These are phyloP conservation scores for Monosporascus sp. DNA, from an alignment of 2,329 filamentous ascomycete species.

Conservation along the genomic window DNA sequence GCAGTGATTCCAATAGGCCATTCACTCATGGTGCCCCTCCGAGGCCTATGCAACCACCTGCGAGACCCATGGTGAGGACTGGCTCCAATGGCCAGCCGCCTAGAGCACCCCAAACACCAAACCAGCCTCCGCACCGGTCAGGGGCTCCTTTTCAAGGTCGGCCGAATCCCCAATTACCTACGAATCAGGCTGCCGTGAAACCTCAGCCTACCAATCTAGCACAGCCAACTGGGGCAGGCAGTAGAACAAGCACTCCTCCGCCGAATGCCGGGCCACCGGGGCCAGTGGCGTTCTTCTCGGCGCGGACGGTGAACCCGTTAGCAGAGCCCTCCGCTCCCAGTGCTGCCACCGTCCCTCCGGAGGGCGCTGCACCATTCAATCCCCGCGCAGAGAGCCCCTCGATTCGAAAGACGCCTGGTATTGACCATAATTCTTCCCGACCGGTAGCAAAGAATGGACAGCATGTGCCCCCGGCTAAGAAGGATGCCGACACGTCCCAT, in stretches of 20 bases:
- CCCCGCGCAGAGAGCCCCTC: constrained; percentile 74
- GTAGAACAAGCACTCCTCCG: constrained; percentile 24
- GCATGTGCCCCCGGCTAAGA: constrained; percentile 40
- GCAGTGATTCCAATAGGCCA: constrained; percentile 20
- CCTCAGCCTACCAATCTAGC: constrained; percentile 11
- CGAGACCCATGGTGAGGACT: constrained; percentile 25
- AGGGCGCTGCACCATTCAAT: constrained; percentile 57
- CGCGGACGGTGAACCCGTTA: constrained; percentile 55
- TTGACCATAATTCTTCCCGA: constrained; percentile 74
- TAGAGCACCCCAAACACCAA: constrained; percentile 31
- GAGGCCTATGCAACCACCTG: constrained; percentile 33
- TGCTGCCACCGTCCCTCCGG: constrained; percentile 35
- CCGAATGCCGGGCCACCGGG: constrained; percentile 29
- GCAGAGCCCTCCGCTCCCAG: constrained; percentile 41
- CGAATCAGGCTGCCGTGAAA: constrained; percentile 5
- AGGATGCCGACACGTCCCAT: constrained; percentile 21
- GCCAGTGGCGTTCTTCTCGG: constrained; percentile 63
- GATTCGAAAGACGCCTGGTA: constrained; percentile 80
- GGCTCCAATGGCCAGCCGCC: constrained; percentile 25
- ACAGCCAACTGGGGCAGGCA: constrained; percentile 18
- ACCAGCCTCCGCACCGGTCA: constrained; percentile 23
- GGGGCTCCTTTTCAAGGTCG: constrained; percentile 17
- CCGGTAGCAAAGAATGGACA: constrained; percentile 58
- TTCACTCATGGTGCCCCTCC: constrained; percentile 17
- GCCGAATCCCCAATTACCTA: constrained; percentile 17